Conservation (phyloP, 169 alveolate genomes). For the Perkinsus olseni region DNA sequence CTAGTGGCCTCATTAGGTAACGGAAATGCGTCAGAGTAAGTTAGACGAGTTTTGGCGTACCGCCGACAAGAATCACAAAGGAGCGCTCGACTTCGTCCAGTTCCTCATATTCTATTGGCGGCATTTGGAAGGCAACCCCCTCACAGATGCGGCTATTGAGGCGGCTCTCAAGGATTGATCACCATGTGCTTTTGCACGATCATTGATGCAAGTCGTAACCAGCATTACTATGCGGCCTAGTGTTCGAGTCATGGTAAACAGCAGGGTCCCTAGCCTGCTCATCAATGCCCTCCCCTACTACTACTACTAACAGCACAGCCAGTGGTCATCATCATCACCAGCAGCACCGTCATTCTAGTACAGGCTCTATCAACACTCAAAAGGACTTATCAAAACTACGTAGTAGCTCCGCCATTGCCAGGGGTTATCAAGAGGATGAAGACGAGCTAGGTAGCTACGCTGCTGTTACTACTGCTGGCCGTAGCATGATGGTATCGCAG, state of each 20-base stretch:
- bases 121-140: background rate
- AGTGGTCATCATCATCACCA: background rate
- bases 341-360: background rate
- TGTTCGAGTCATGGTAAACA: too few relatives aligned
- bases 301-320: background rate
- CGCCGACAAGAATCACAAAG: background rate
- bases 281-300: background rate
- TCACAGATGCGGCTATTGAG: background rate
- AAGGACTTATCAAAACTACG: background rate
- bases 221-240: too few relatives aligned
- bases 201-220: too few relatives aligned
- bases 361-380: background rate
- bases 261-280: too few relatives aligned
- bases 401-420: background rate
- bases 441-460: background rate
- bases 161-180: background rate
- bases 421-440: background rate
- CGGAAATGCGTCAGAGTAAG: background rate
- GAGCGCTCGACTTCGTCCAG: background rate
- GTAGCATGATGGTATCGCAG: too few relatives aligned
- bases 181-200: background rate
- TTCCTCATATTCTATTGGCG: background rate
- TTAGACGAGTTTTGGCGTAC: background rate
- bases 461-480: too few relatives aligned
- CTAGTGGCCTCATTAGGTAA: background rate